Percentiles rank a stretch among this genome's conserved stretches.
phyloP scores from a whole-genome alignment of 352 stramenopile genomes.

The Phytopythium mirpurense region DNA sequence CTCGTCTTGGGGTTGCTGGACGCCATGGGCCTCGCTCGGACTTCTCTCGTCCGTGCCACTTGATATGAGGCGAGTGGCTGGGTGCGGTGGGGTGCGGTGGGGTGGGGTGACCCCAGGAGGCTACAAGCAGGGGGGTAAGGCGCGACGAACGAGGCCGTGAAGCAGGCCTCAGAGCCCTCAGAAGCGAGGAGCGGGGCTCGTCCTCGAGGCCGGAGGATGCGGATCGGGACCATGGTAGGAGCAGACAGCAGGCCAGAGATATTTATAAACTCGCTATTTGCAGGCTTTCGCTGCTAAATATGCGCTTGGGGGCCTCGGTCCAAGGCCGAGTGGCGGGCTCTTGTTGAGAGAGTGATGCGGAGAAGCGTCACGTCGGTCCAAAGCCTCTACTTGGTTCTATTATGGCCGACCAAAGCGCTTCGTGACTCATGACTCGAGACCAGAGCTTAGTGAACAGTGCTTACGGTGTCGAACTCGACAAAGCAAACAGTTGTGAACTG shows the following conservation, averaged over 20 bases:
- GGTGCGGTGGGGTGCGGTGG: too few relatives aligned
- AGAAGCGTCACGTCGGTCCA: too few relatives aligned
- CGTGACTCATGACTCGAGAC: too few relatives aligned
- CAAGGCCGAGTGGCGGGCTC: neutral
- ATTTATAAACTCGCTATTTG: neutral
- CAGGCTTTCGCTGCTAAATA: neutral
- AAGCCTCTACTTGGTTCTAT: too few relatives aligned
- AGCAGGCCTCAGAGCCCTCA: neutral
- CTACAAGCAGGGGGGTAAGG: too few relatives aligned
- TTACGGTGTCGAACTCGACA: too few relatives aligned
- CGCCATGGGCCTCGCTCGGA: slow-evolving; percentile 16
- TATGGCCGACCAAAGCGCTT: too few relatives aligned
- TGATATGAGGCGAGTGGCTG: neutral
- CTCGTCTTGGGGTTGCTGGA: slow-evolving; percentile 23
- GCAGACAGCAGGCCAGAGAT: neutral
- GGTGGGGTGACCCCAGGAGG: too few relatives aligned
- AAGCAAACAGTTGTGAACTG: too few relatives aligned
- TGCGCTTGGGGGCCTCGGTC: too few relatives aligned
- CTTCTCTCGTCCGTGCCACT: neutral
- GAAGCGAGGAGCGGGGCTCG: neutral
- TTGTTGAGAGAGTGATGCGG: too few relatives aligned
- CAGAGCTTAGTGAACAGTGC: too few relatives aligned
- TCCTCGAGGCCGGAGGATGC: neutral
- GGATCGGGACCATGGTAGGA: neutral
- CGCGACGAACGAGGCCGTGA: neutral